Conservation (phyloP, 176 grass and related monocot species). For the Urochloa ruziziensis region DNA sequence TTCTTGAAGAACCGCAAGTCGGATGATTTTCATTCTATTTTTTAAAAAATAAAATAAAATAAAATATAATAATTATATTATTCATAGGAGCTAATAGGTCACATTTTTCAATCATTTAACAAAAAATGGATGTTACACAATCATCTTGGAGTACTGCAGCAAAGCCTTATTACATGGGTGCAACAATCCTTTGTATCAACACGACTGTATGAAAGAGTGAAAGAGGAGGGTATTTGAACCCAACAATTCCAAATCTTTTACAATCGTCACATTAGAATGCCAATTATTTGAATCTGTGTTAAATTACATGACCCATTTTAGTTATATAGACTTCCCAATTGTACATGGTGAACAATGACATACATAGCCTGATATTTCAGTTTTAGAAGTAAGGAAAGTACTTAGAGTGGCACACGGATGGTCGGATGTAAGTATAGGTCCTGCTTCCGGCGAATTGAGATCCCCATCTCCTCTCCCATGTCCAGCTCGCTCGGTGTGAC, state of each 20-base stretch:
- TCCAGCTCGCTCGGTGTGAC: neutral
- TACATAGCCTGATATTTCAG: neutral
- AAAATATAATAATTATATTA: too few species aligned
- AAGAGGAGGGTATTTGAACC: too few species aligned
- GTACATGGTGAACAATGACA: neutral
- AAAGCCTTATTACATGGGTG: too few species aligned
- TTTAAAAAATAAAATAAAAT: too few species aligned
- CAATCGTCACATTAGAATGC: neutral
- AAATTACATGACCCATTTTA: neutral
- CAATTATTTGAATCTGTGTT: neutral
- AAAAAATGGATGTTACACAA: too few species aligned
- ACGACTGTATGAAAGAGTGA: too few species aligned
- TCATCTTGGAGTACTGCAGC: too few species aligned
- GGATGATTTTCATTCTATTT: too few species aligned
- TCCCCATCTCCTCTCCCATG: neutral
- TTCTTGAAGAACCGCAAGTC: slow-evolving; percentile 30
- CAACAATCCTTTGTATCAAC: too few species aligned
- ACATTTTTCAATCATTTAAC: too few species aligned
- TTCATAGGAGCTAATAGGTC: too few species aligned
- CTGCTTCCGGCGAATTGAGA: neutral
- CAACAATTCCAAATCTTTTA: neutral
- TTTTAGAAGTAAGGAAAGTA: neutral
- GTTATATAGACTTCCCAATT: neutral
- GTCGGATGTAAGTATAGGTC: neutral
- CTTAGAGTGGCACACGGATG: neutral